Percentiles rank a stretch among this genome's conserved stretches.
Evolutionary conservation across 176 grass and related monocot species (phyloP).

Genomic region (Elymus sibiricus): DNA sequence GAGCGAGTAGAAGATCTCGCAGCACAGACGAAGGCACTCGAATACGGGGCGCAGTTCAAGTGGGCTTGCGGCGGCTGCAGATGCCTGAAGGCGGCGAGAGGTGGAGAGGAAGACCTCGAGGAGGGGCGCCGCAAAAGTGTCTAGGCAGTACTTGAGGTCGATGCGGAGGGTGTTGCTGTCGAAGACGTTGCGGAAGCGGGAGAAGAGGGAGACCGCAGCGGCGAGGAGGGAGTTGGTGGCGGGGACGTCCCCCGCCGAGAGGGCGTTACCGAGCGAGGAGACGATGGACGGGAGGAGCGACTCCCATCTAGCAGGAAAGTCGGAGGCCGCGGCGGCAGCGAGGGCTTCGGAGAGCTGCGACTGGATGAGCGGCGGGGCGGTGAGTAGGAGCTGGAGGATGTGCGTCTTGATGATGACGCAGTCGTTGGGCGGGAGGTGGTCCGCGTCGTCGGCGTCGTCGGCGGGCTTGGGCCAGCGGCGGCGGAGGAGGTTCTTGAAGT

Average conservation of each 20-base stretch:
- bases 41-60: conserved; percentile 61
- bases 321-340: conserved; percentile 55
- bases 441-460: conserved; percentile 30
- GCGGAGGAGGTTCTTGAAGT: conserved; percentile 89
- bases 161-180: conserved; percentile 72
- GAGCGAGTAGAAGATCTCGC: conserved; percentile 93
- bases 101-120: conserved; percentile 84
- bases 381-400: conserved; percentile 82
- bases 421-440: conserved; percentile 49
- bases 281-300: conserved; percentile 80
- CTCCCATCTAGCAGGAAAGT: conserved; percentile 77
- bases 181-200: conserved; percentile 86
- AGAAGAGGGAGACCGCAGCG: conserved; percentile 68
- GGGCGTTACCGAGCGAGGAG: conserved; percentile 52
- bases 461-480: conserved; percentile 56
- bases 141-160: conserved; percentile 96
- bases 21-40: conserved; percentile 80
- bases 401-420: conserved; percentile 67
- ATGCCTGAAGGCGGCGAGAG: conserved; percentile 56
- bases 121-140: conserved; percentile 63
- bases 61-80: conserved; percentile 31
- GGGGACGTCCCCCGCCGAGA: conserved; percentile 41
- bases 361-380: conserved; percentile 66
- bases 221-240: conserved; percentile 72
- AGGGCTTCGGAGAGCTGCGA: conserved; percentile 78